Base-by-base conservation (phyloP, 108 stramenopile species). In the Seminavis robusta region DNA sequence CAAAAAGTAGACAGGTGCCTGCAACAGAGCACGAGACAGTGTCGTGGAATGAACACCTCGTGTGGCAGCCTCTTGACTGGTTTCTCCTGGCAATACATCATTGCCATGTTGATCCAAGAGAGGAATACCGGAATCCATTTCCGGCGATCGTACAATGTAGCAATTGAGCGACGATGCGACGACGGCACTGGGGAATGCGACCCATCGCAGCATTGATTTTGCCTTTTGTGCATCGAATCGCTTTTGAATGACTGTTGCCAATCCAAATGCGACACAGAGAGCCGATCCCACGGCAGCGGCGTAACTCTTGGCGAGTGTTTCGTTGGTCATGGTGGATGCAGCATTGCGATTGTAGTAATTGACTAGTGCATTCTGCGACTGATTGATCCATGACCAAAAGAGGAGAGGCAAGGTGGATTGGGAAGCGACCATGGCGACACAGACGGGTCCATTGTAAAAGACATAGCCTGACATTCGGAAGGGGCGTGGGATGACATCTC, bases 321-420 rank as follows among this genome's bases (percentile, higher is more conserved):
- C 83, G 56, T 88, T 84, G 29, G 68, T 73, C 83, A 84, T 88
- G 49, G 66, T 65, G 52, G 77, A 76, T 17, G 86, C 76, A 5
- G 94, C 94, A 61, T 98, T 98, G 30, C 94, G 78, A 44, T 57
- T 57, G 44, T 81, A 77, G 65, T 90, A 92, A 28, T 81, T 95
- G 33, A 95, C 86, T 33, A 89, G 43, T 28, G 94, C 94, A 71
- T 95, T 95, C 46, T 90, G 92, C 36, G 67, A 76, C 50, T 95
- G 94, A 59, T 95, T 95, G 16, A 78, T 46, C 77, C 84, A 92
- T 41, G 86, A 87, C 86, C 90, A 90, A 64, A 88, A 90, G 10
- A 92, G 49, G 11, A 91, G 40, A 8, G 80, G 61, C 2, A 59
- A 49, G 0, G 85, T 88, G 16, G 75, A 69, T 6, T 61, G 60